Base-by-base conservation (phyloP, 495 filamentous ascomycete species). In the Copromyces sp. region DNA sequence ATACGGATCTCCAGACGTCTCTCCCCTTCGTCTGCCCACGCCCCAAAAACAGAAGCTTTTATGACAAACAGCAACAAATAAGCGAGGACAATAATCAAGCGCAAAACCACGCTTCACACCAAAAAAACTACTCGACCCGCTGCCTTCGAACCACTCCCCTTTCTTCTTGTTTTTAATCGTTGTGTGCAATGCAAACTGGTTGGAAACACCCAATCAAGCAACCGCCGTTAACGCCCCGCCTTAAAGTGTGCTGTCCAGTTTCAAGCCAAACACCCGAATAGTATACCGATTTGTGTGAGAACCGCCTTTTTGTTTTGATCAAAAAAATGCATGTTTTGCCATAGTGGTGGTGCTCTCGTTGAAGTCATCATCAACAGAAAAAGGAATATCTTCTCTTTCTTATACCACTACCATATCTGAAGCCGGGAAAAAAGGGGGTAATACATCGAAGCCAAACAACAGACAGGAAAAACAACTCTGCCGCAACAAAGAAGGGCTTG, bases 401-500 rank as follows among this genome's bases (percentile, higher is more conserved):
- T 71, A 32, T 42, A 39, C 42, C 29, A 16, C 39, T 39, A 47
- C 29, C 69, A 39, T n/a, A 45, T 44, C 69, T 45, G 37, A 45
- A 39, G 37, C 38, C 40, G 29, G 53, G 53, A 12, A 12, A 17
- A 9, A 2, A 53, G 37, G 14, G 14, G 40, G 37, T 29, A 59
- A 17, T n/a, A 44, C 53, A 65, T 65, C 53, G 24, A 35, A 35
- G 14, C 53, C 53, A 59, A 38, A 59, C 69, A 75, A 74, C 70
- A 75, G 53, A 79, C 47, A 75, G 65, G 71, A 75, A 74, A 70
- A 69, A 71, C 42, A 37, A 71, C 32, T 74, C 16, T 29, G n/a
- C 14, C 45, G 72, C 71, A 72, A 72, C 39, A 68, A 68, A 73
- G 69, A 70, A 68, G 68, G 68, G 3, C 42, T 38, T 69, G 45